A percentile compares a stretch with the other conserved stretches of the same genome.
phyloP scores from a whole-genome alignment of 2,329 filamentous ascomycete genomes.

The Parasarocladium wereldwijsianum region DNA sequence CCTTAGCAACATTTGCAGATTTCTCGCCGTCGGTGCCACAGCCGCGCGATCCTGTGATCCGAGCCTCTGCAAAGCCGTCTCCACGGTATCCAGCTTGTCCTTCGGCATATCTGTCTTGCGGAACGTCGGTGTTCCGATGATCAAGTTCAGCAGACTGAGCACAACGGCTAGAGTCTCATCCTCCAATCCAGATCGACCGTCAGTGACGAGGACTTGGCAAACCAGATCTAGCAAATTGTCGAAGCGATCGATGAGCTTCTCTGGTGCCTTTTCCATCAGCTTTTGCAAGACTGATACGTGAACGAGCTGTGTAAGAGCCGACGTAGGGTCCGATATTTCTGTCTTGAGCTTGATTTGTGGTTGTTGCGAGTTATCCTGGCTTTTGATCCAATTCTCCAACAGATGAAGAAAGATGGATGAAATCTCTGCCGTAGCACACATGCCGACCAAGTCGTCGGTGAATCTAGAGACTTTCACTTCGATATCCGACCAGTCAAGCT shows the following conservation, averaged over 20 bases:
- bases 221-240: constrained; percentile 51
- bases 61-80: constrained; percentile 31
- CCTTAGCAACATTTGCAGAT: constrained; percentile 38
- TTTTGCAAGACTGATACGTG: constrained; percentile 49
- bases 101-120: constrained; percentile 29
- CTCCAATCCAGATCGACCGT: constrained; percentile 23
- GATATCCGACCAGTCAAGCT: constrained; percentile 27
- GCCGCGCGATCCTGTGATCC: constrained; percentile 22
- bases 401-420: constrained; percentile 46
- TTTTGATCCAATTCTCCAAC: constrained; percentile 41
- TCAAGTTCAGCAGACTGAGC: constrained; percentile 45
- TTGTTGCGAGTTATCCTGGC: constrained; percentile 15
- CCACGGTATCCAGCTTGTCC: constrained; percentile 27
- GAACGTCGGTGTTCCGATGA: constrained; percentile 43
- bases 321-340: constrained; percentile 10
- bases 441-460: constrained; percentile 31
- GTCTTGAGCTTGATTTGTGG: neutral
- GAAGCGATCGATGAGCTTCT: constrained; percentile 48
- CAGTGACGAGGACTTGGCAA: constrained; percentile 39
- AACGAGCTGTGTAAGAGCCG: constrained; percentile 28
- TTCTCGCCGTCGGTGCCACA: constrained; percentile 37
- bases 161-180: constrained; percentile 37
- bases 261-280: constrained; percentile 47
- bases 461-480: constrained; percentile 33
- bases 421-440: constrained; percentile 38